Conservation (phyloP, 2,329 filamentous ascomycete genomes). For the Dactylellina leptospora region DNA sequence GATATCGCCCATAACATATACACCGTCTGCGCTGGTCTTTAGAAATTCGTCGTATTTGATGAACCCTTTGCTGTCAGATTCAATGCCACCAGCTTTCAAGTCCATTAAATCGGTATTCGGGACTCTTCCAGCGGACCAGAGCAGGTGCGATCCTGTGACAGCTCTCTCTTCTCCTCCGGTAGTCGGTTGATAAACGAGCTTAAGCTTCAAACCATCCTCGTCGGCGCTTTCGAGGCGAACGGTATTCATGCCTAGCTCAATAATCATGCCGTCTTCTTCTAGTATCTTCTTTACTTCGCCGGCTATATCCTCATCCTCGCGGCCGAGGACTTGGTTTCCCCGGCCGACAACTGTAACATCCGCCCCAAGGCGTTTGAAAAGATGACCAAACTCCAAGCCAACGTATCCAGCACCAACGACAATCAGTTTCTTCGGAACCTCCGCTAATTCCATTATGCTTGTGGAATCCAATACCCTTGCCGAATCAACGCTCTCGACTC, state of each 20-base stretch:
- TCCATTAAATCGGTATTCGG: constrained; percentile 65
- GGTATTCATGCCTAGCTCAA: constrained; percentile 22
- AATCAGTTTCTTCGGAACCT: constrained; percentile 64
- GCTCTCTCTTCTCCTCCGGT: constrained; percentile 53
- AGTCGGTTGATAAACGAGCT: constrained; percentile 15
- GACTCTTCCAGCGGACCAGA: constrained; percentile 65
- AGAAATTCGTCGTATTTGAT: constrained; percentile 63
- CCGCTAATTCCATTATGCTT: constrained; percentile 63
- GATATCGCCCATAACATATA: constrained; percentile 66
- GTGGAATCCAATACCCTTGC: constrained; percentile 64
- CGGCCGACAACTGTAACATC: constrained; percentile 65
- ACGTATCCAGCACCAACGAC: constrained; percentile 67
- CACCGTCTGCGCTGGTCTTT: constrained; percentile 61
- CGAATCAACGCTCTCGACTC: constrained; percentile 60
- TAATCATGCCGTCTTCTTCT: constrained; percentile 61
- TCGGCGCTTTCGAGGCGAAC: constrained; percentile 16
- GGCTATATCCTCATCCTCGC: constrained; percentile 65
- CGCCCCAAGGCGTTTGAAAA: constrained; percentile 65
- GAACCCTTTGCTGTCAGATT: constrained; percentile 62
- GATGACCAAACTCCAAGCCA: constrained; percentile 67
- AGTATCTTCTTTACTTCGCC: constrained; percentile 62
- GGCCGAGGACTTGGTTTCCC: constrained; percentile 60
- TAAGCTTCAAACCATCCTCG: constrained; percentile 22
- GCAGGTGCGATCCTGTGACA: constrained; percentile 63
- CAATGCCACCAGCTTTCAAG: constrained; percentile 61